Percentiles rank a stretch among this genome's conserved stretches.
phyloP scores from a whole-genome alignment of 2,329 filamentous ascomycete genomes.

The Cordyceps fumosorosea region DNA sequence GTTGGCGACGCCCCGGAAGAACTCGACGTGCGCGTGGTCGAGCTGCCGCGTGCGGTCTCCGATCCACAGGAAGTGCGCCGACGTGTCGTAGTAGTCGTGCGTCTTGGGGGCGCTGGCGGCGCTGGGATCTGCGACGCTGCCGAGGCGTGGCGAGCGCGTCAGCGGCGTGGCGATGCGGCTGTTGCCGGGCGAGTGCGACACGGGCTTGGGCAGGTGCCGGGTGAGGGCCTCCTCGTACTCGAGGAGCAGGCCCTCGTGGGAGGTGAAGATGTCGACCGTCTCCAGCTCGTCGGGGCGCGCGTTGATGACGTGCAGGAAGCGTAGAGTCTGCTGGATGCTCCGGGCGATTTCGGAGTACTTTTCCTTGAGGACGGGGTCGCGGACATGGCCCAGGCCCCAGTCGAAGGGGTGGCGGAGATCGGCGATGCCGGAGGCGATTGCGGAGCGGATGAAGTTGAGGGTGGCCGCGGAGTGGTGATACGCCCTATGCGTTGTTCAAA shows the following conservation, averaged over 20 bases:
- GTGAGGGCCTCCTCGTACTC: slow-evolving; percentile 92
- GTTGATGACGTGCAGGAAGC: slow-evolving; percentile 91
- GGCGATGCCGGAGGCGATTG: slow-evolving; percentile 80
- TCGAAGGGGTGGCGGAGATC: slow-evolving; percentile 90
- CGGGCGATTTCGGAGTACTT: slow-evolving; percentile 82
- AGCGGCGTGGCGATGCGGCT: slow-evolving; percentile 22
- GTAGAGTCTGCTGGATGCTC: slow-evolving; percentile 82
- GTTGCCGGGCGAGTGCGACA: slow-evolving; percentile 27
- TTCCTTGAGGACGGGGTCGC: slow-evolving; percentile 71
- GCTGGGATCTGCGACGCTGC: slow-evolving; percentile 8
- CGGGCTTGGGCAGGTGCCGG: slow-evolving; percentile 62
- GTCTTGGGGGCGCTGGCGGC: slow-evolving; percentile 21
- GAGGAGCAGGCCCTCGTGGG: slow-evolving; percentile 86
- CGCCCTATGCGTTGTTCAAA: slow-evolving; percentile 45
- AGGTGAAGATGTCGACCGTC: slow-evolving; percentile 91
- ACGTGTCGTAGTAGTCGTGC: slow-evolving; percentile 84
- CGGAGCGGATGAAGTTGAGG: slow-evolving; percentile 82
- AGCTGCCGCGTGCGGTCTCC: slow-evolving; percentile 93
- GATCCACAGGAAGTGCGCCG: slow-evolving; percentile 96
- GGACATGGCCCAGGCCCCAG: slow-evolving; percentile 90
- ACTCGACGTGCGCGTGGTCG: slow-evolving; percentile 90
- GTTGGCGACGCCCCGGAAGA: slow-evolving; percentile 93
- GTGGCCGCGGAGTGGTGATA: slow-evolving; percentile 96
- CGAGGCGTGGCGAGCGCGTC: slow-evolving; percentile 18
- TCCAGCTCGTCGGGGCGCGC: slow-evolving; percentile 78